A percentile compares a stretch with the other conserved stretches of the same genome.
phyloP scores from a whole-genome alignment of 176 grass and related monocot genomes.

The Elaeis guineensis region DNA sequence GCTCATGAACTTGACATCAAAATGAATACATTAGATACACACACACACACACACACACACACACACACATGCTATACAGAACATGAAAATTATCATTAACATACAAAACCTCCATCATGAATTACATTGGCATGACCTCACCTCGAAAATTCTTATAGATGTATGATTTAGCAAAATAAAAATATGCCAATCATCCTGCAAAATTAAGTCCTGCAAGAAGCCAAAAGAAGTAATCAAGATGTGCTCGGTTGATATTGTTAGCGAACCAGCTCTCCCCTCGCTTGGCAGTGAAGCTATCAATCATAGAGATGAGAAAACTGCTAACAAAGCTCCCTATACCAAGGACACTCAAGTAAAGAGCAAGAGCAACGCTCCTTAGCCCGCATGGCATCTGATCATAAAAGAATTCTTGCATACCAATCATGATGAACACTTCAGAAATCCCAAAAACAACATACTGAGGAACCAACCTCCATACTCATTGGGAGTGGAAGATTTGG shows the following conservation, averaged over 20 bases:
- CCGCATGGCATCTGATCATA: conserved; percentile 14
- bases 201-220: conserved; percentile 1
- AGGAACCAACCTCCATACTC: too few species aligned
- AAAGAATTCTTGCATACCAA: conserved; percentile 18
- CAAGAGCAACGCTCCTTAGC: conserved; percentile 13
- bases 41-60: too few species aligned
- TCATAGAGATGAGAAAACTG: conserved; percentile 20
- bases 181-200: not conserved
- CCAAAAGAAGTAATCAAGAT: conserved; percentile 19
- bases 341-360: conserved; percentile 17
- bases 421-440: not conserved
- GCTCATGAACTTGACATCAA: too few species aligned
- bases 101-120: too few species aligned
- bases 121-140: too few species aligned
- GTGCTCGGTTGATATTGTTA: conserved; percentile 11
- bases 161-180: conserved; percentile 10
- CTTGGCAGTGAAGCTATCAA: conserved; percentile 16
- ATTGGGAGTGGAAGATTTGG: too few species aligned
- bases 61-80: too few species aligned
- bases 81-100: too few species aligned
- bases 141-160: not conserved
- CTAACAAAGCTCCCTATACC: conserved; percentile 22
- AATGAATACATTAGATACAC: too few species aligned
- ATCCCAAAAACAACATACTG: too few species aligned
- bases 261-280: conserved; percentile 16